phyloP scores from a whole-genome alignment of 768 basidiomycete genomes.

The Kwoniella sp. region DNA sequence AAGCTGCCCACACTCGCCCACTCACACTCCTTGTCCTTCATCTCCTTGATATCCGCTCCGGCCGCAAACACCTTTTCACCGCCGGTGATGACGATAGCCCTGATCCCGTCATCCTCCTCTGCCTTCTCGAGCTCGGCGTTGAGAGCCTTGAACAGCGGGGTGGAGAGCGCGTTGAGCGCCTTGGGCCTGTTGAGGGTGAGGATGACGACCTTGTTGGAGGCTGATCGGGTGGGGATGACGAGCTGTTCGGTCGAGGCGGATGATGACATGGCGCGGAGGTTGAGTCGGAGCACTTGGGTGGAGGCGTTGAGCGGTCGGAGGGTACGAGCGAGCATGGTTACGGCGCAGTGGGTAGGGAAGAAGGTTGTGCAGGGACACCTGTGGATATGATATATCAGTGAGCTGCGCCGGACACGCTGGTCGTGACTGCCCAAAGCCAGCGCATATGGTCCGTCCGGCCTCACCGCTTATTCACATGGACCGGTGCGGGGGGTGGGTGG shows the following conservation, averaged over 20 bases:
- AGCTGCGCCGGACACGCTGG: too few species aligned
- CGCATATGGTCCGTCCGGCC: not conserved
- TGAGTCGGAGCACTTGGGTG: not conserved
- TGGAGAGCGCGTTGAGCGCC: slow-evolving; percentile 69
- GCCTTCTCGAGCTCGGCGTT: slow-evolving; percentile 69
- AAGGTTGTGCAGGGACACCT: not conserved
- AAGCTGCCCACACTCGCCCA: too few species aligned
- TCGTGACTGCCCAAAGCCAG: too few species aligned
- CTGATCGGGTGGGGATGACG: slow-evolving; percentile 33
- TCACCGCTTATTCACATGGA: not conserved
- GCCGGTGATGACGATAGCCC: slow-evolving; percentile 87
- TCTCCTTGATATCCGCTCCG: slow-evolving; percentile 98
- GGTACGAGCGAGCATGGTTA: slow-evolving; percentile 25
- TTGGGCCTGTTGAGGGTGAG: slow-evolving; percentile 44
- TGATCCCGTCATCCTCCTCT: slow-evolving; percentile 66
- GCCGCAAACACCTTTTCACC: slow-evolving; percentile 91
- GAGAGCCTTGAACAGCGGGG: slow-evolving; percentile 73
- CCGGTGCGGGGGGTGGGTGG: not conserved
- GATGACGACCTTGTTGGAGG: slow-evolving; percentile 36
- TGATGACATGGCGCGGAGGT: slow-evolving; percentile 39
- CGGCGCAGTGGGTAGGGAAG: too few species aligned
- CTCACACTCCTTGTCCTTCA: slow-evolving; percentile 91
- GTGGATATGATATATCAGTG: not conserved
- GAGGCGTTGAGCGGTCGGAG: not conserved
- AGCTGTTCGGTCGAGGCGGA: slow-evolving; percentile 30